These are phyloP conservation scores for Coemansia sp. DNA, from an alignment of 192 early-diverging fungal genomes.

Conservation along the genomic window DNA sequence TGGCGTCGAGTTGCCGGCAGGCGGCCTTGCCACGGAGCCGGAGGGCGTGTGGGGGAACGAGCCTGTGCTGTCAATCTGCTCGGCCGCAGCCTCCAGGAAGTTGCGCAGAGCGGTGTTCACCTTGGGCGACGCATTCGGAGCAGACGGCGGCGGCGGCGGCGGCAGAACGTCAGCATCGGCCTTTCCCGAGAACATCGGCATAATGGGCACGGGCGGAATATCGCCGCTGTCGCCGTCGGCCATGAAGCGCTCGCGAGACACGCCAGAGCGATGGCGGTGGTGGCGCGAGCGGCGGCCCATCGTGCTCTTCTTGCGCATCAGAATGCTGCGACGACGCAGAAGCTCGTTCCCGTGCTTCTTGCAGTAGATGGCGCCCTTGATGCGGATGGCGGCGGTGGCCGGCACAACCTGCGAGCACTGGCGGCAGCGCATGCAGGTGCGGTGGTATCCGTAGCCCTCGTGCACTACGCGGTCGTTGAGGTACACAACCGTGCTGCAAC, in stretches of 20 bases:
- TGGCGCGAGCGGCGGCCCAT: slow-evolving; percentile 54
- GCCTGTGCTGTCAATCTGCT: slow-evolving; percentile 50
- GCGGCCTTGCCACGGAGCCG: slow-evolving; percentile 4
- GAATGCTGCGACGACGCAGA: slow-evolving; percentile 56
- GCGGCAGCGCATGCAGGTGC: slow-evolving; percentile 55
- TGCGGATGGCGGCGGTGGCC: slow-evolving; percentile 36
- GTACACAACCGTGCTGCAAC: slow-evolving; percentile 48
- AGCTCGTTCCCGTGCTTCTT: slow-evolving; percentile 54
- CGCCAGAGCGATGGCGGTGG: slow-evolving; percentile 24
- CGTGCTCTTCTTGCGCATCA: slow-evolving; percentile 59
- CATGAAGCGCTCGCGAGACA: slow-evolving; percentile 29
- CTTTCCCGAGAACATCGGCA: slow-evolving; percentile 34
- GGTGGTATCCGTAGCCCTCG: slow-evolving; percentile 58
- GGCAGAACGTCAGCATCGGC: slow-evolving; percentile 7
- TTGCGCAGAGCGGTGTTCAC: slow-evolving; percentile 50
- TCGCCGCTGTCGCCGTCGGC: background rate
- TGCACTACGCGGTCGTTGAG: slow-evolving; percentile 52
- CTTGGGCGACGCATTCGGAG: slow-evolving; percentile 11
- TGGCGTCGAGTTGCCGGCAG: background rate
- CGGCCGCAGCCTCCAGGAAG: slow-evolving; percentile 53
- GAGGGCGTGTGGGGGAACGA: slow-evolving; percentile 28
- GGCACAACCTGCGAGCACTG: slow-evolving; percentile 51
- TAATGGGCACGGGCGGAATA: background rate
- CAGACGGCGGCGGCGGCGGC: slow-evolving; percentile 2
- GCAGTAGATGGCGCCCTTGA: slow-evolving; percentile 57